Base-by-base conservation (phyloP, 192 early-diverging fungal species). In the Backusella luteola region DNA sequence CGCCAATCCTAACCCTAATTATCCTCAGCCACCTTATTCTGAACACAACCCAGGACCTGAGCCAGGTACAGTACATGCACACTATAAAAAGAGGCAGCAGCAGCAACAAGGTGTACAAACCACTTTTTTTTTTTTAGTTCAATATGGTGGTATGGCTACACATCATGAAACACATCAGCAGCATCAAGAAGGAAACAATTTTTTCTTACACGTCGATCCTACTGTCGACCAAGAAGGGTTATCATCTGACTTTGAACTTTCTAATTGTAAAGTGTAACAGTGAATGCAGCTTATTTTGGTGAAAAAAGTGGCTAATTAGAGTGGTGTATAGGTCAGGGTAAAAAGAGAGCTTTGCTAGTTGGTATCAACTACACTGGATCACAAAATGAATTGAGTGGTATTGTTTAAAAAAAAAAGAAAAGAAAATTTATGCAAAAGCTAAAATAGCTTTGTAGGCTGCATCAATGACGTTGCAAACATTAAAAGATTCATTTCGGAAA, bases 361-460 rank as follows among this genome's bases (percentile, higher is more conserved):
- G 97, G 97, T 26, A 95, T 97, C 84, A 98, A 98, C 80, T 98
- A 98, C 84, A 84, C 87, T 66, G 85, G 87, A 32, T 84, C 88
- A 63, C 81, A 82, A 72, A 84, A 85, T 69, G 83, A 89, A 77
- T 89, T 95, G 39, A 82, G 76, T 71, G 86, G 85, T 84, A 76
- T 39, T 44, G 3, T 17, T 44, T 66, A 12, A 23, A 14, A 26
- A 49, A 6, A 5, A 7, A 5, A 34, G 29, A 17, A 41, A 46
- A 26, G 34, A 41, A 12, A 14, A 15, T 32, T 36, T 73, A 52
- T 67, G 15, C 66, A 26, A 21, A 19, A 46, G 32, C 63, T 67
- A 42, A 44, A 34, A 34, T 36, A 19, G n/a, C 17, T 41, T 63
- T 49, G 67, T 77, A 80, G 93, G 94, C 11, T 95, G 94, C 81